Evolutionary conservation across 2,329 filamentous ascomycete species (phyloP), one percentile per base, ranked within the genome.

Genomic region (Trichothecium roseum): DNA sequence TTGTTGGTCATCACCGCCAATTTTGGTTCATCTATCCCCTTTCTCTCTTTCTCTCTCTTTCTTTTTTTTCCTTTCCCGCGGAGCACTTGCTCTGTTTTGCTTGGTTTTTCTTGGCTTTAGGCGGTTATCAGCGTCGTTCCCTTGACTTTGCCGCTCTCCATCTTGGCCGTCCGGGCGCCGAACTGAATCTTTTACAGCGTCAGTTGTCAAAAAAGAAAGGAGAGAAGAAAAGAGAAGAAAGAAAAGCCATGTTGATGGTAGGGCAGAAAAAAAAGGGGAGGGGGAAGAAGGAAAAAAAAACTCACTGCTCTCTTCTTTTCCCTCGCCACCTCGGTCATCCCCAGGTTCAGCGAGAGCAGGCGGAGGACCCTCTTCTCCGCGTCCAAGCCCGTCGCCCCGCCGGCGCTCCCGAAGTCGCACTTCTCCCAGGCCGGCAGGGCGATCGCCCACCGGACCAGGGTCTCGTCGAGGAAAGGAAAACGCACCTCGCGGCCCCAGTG

Each of bases 261-360:
- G n/a, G n/a, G n/a, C n/a, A n/a, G n/a, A n/a, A n/a, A n/a, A n/a
- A n/a, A n/a, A n/a, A n/a, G n/a, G n/a, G n/a, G n/a, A n/a, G n/a
- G n/a, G n/a, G n/a, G n/a, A n/a, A 2, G 22, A 12, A 27, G 32
- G 12, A 28, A 18, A 28, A 2, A 24, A 5, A n/a, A 6, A 64
- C 79, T 54, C 62, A 87, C 83, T 14, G 89, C 89, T 51, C 88
- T 71, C 61, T 98, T 98, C 69, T 91, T 94, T 59, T 96, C 88
- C n/a, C 63, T 62, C 4, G 89, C 80, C 2, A 87, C 84, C 5
- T 59, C 61, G 3, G 55, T 55, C 73, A 96, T 79, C 3, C 80
- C 83, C 26, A 95, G 59, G 20, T 76, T 69, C 55, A 78, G 72
- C 1, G 88, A 86, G 16, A 94, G 59, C 16, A 94, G 66, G 16